Evolutionary conservation across 1,284 basidiomycete genomes (phyloP), one percentile per base, ranked within the genome.

Genomic region (Irpex rosettiformis): DNA sequence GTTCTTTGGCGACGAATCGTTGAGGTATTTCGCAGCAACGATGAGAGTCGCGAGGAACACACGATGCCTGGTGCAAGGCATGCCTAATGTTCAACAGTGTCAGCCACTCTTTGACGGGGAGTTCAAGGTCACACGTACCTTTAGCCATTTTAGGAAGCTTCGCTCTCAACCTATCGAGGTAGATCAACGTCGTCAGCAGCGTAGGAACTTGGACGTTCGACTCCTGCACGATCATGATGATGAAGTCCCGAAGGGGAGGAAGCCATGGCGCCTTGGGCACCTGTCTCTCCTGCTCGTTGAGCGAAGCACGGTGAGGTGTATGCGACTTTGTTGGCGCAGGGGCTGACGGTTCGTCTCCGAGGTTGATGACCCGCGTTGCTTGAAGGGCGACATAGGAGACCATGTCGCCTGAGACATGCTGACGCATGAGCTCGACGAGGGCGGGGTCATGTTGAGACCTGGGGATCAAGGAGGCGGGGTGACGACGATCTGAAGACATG

Each of bases 31-130:
- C 66, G 95, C 91, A 28, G 96, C 90, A 53, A 96, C 92, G 73
- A 99, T 98, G 68, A 98, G 86, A 0, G 92, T 89, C 40, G 96
- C 96, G 65, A 99, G 83, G 76, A 99, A 98, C 63, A 98, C 90
- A 53, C 96, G 90, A 73, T 98, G 96, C 55, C 93, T 85, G 4
- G 96, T 96, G 74, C 93, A 96, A 24, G 91, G 85, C 81, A 96
- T 89, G 54, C 92, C 93, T 91, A 64, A 43, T 25, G 22, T 51
- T 7, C 22, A 51, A 27, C 24, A 22, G 11, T 27, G 25, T 57
- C 54, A 30, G 56, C 45, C 47, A 30, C 25, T 58, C 11, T 52
- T 48, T 43, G 10, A 54, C 42, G 56, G 57, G 24, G 58, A 57
- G 30, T 49, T 54, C 56, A 55, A 59, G 51, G 25, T 57, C 56